Conservation (phyloP, 2,329 filamentous ascomycete genomes). For the Penicillium concentricum region DNA sequence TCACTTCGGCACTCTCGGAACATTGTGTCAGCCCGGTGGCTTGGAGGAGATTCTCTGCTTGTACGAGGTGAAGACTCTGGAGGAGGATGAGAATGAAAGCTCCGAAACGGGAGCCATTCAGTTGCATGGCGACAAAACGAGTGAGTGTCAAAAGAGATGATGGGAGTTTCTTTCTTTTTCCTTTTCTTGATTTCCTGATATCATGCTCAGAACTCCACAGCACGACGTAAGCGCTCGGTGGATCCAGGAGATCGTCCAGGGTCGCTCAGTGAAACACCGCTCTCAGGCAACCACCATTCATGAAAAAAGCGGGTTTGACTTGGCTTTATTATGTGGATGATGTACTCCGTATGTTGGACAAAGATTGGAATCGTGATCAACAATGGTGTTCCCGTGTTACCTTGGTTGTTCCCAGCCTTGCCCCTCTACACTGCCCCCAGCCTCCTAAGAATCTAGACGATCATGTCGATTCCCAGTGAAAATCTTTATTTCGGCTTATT, state of each 20-base stretch:
- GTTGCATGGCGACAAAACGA: constrained; percentile 8
- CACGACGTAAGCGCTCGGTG: constrained; percentile 12
- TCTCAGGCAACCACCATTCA: constrained; percentile 4
- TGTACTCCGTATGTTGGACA: neutral
- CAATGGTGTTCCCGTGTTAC: neutral
- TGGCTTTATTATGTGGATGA: neutral
- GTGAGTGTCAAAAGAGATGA: neutral
- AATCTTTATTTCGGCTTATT: neutral
- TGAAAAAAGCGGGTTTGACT: neutral
- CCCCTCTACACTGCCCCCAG: constrained; percentile 1
- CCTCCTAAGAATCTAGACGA: neutral
- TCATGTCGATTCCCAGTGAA: neutral
- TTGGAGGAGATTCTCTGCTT: constrained; percentile 15
- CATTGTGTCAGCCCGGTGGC: constrained; percentile 19
- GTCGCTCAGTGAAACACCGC: neutral
- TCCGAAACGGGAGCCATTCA: constrained; percentile 1
- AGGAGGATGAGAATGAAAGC: constrained; percentile 3
- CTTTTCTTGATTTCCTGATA: constrained; percentile 5
- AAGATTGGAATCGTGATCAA: neutral
- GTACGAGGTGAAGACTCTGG: constrained; percentile 7
- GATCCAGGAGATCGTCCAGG: constrained; percentile 6
- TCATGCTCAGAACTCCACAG: constrained; percentile 8
- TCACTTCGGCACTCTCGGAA: constrained; percentile 17
- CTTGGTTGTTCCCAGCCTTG: neutral
- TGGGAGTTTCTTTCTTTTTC: neutral